These are phyloP conservation scores for Aspergillus novoparasiticus DNA, from an alignment of 2,329 filamentous ascomycete genomes.

Conservation along the genomic window DNA sequence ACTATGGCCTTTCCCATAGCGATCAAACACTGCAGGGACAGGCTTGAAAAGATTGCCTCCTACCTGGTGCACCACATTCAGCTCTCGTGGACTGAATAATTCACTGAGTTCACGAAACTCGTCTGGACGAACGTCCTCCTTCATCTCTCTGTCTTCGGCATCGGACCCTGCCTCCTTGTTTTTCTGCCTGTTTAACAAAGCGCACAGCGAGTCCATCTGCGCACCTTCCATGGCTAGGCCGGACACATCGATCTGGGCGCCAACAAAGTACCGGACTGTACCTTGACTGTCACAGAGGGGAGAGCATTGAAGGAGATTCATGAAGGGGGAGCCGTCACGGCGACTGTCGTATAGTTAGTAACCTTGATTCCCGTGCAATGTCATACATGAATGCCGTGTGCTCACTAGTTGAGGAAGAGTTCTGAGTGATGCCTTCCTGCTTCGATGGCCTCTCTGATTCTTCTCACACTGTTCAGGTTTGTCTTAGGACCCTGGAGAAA, in stretches of 20 bases:
- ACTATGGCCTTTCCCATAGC: slow-evolving; percentile 8
- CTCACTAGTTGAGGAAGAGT: slow-evolving; percentile 73
- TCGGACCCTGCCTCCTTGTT: slow-evolving; percentile 17
- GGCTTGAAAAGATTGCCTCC: slow-evolving; percentile 57
- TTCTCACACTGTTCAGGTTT: slow-evolving; percentile 61
- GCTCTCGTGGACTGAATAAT: slow-evolving; percentile 69
- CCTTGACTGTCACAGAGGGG: slow-evolving; percentile 70
- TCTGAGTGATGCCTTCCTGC: slow-evolving; percentile 72
- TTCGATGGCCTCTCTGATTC: slow-evolving; percentile 63
- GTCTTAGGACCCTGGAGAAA: slow-evolving; percentile 77
- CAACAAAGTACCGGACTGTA: slow-evolving; percentile 68
- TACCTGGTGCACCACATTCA: slow-evolving; percentile 63
- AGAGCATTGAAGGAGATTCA: slow-evolving; percentile 76
- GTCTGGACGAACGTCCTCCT: slow-evolving; percentile 44
- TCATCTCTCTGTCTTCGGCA: slow-evolving; percentile 23
- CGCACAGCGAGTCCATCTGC: slow-evolving; percentile 64
- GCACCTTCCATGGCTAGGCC: slow-evolving; percentile 67
- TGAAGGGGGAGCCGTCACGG: slow-evolving; percentile 74
- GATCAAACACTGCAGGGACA: slow-evolving; percentile 4
- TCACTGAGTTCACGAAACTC: slow-evolving; percentile 68
- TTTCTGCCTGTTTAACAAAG: slow-evolving; percentile 44
- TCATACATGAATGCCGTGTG: slow-evolving; percentile 5
- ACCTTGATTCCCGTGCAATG: too few species aligned
- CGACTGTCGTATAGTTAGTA: slow-evolving; percentile 46
- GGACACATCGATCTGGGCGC: slow-evolving; percentile 72